phyloP scores from a whole-genome alignment of 306 rosid genomes.

The Amphicarpaea edgeworthii region DNA sequence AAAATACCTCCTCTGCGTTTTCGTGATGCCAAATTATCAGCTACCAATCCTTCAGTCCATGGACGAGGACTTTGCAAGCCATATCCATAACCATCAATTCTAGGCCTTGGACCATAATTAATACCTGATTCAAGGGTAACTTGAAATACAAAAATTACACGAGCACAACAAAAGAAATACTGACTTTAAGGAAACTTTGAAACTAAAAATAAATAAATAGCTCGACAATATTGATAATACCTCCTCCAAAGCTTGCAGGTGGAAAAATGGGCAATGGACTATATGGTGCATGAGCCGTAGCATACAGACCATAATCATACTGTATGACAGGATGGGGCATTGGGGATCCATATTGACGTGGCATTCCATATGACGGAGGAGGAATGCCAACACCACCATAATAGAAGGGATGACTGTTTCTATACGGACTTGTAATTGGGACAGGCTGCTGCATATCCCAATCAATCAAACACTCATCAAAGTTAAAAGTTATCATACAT shows the following conservation, averaged over 20 bases:
- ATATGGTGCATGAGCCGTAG: slow-evolving; percentile 47
- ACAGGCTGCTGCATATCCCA: slow-evolving; percentile 52
- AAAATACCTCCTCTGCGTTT: slow-evolving; percentile 62
- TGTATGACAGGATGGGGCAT: slow-evolving; percentile 49
- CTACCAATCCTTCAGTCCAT: slow-evolving; percentile 49
- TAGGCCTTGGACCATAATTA: slow-evolving; percentile 50
- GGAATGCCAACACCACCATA: slow-evolving; percentile 48
- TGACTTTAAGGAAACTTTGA: too few species aligned
- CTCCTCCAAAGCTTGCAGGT: slow-evolving; percentile 55
- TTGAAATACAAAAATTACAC: background rate
- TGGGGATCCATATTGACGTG: slow-evolving; percentile 54
- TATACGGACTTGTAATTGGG: slow-evolving; percentile 55
- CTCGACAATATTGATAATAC: too few species aligned
- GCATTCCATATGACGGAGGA: slow-evolving; percentile 53
- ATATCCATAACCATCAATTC: slow-evolving; percentile 51
- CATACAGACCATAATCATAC: slow-evolving; percentile 50
- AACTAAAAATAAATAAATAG: too few species aligned
- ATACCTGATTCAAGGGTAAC: slow-evolving; percentile 47
- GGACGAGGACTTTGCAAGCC: slow-evolving; percentile 51
- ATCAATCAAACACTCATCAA: slow-evolving; percentile 14
- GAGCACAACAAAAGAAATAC: background rate
- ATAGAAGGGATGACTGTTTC: slow-evolving; percentile 45
- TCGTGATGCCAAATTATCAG: slow-evolving; percentile 54
- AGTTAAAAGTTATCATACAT: background rate
- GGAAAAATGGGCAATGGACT: slow-evolving; percentile 48